phyloP scores from a whole-genome alignment of 768 basidiomycete genomes.

The Termitomyces titanicus region DNA sequence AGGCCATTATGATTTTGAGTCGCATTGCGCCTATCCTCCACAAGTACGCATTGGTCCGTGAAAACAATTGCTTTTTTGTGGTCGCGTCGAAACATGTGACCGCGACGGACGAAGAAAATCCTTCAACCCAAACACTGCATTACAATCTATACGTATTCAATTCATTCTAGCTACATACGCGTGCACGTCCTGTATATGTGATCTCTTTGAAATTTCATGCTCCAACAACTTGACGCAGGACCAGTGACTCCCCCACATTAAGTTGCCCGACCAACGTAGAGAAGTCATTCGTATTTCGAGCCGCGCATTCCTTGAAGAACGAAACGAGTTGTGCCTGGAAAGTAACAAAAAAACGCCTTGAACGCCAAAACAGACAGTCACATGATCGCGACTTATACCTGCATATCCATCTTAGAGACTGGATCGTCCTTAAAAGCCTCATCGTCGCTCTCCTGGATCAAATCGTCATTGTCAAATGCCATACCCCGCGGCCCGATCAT shows the following conservation, averaged over 20 bases:
- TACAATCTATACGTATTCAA: too few relatives aligned
- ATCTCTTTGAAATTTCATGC: constrained; percentile 1
- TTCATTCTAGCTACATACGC: neutral
- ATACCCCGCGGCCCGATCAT: constrained; percentile 72
- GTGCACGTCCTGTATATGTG: too few relatives aligned
- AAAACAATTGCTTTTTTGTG: too few relatives aligned
- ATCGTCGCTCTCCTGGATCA: constrained; percentile 73
- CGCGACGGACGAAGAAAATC: too few relatives aligned
- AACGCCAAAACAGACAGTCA: neutral
- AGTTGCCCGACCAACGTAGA: constrained; percentile 60
- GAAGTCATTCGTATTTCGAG: constrained; percentile 62
- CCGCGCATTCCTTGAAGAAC: constrained; percentile 69
- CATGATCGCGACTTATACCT: constrained; percentile 29
- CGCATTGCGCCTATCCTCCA: too few relatives aligned
- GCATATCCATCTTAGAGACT: constrained; percentile 83
- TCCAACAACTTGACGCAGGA: constrained; percentile 50
- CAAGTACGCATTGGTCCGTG: too few relatives aligned
- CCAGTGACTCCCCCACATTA: constrained; percentile 63
- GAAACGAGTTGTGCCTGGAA: constrained; percentile 61
- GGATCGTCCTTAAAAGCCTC: constrained; percentile 88
- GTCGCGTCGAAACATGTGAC: too few relatives aligned
- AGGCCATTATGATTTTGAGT: too few relatives aligned
- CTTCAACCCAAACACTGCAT: too few relatives aligned
- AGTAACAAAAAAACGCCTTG: neutral
- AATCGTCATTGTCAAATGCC: constrained; percentile 74